These are phyloP conservation scores for Dactylellina sp. DNA, from an alignment of 2,329 filamentous ascomycete genomes.

Conservation along the genomic window DNA sequence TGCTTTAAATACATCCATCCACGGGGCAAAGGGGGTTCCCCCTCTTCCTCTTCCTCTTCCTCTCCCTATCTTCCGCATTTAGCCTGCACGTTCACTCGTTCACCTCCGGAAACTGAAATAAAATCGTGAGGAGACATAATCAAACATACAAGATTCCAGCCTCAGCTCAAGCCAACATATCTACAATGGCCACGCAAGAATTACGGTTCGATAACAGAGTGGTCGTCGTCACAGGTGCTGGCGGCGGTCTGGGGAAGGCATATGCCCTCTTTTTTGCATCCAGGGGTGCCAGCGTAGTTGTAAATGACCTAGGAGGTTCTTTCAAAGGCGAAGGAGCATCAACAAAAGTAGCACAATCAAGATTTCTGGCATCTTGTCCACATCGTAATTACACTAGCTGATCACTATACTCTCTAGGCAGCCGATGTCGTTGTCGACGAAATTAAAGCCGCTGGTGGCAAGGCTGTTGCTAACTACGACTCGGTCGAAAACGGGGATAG, in stretches of 20 bases:
- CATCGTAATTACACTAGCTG: neutral
- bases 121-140: too few relatives aligned
- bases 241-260: conserved; percentile 82
- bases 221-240: conserved; percentile 87
- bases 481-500: conserved; percentile 90
- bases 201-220: conserved; percentile 89
- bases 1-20: conserved; percentile 15
- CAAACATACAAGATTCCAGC: too few relatives aligned
- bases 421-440: conserved; percentile 85
- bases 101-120: neutral
- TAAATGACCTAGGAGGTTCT: conserved; percentile 93
- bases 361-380: too few relatives aligned
- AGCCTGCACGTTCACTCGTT: neutral
- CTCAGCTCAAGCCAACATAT: neutral
- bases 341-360: conserved; percentile 78
- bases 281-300: conserved; percentile 91
- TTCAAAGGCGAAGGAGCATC: conserved; percentile 93
- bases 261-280: conserved; percentile 91
- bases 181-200: conserved; percentile 63
- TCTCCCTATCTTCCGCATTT: neutral
- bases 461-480: conserved; percentile 98
- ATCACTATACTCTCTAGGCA: conserved; percentile 68
- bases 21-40: conserved; percentile 18
- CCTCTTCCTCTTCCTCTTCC: neutral
- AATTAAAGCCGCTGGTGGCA: conserved; percentile 88